Evolutionary conservation across 768 basidiomycete species (phyloP).

Genomic region (Collybia sordida): DNA sequence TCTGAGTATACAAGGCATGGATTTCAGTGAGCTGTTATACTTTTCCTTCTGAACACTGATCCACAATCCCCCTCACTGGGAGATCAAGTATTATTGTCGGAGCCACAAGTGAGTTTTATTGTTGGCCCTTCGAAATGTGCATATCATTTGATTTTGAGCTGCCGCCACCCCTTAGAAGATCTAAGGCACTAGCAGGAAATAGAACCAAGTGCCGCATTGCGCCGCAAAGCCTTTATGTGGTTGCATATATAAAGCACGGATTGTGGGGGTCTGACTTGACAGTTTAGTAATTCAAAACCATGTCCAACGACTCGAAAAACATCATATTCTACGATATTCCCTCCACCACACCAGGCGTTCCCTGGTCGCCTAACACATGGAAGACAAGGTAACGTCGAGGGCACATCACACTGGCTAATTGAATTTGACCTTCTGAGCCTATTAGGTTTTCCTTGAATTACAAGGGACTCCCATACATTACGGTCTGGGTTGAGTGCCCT

Average conservation of each 20-base stretch:
- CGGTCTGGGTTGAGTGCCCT: slow-evolving; percentile 39
- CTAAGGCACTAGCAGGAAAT: slow-evolving; percentile 31
- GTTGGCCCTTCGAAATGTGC: too few relatives aligned
- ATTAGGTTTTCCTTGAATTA: slow-evolving; percentile 22
- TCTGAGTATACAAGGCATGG: too few relatives aligned
- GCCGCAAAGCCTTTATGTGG: too few relatives aligned
- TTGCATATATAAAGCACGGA: too few relatives aligned
- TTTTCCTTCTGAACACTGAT: too few relatives aligned
- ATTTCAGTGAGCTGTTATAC: too few relatives aligned
- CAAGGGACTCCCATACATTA: slow-evolving; percentile 36
- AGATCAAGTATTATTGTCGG: too few relatives aligned
- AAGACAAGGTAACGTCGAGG: slow-evolving; percentile 34
- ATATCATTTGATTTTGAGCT: too few relatives aligned
- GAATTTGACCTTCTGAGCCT: not conserved
- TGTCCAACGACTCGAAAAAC: slow-evolving; percentile 9
- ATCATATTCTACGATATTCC: slow-evolving; percentile 47
- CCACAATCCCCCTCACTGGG: too few relatives aligned
- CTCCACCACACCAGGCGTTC: slow-evolving; percentile 20
- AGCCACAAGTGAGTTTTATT: too few relatives aligned
- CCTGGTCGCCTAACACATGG: slow-evolving; percentile 48
- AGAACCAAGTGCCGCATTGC: slow-evolving; percentile 23
- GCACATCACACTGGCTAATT: not conserved
- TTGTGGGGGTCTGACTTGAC: too few relatives aligned
- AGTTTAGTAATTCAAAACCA: not conserved
- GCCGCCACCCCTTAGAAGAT: too few relatives aligned